phyloP scores from a whole-genome alignment of 2,329 filamentous ascomycete genomes.

The Botryotinia globosa region DNA sequence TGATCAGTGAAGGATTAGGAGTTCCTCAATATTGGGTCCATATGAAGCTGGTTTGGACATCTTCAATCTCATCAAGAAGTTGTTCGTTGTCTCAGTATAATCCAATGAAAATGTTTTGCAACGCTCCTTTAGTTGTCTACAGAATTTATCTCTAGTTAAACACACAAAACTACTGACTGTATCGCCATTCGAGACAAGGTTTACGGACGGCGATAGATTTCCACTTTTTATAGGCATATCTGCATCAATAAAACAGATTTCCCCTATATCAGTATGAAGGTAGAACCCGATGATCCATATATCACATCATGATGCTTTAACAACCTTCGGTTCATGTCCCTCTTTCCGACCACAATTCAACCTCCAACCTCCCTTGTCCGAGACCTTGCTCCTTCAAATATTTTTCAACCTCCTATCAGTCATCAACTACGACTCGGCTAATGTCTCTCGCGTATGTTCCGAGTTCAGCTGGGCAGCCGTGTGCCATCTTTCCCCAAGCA shows the following conservation, averaged over 20 bases:
- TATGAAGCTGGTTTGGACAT: not conserved
- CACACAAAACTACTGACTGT: too few relatives aligned
- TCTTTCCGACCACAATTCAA: not conserved
- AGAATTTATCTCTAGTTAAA: not conserved
- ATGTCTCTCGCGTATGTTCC: not conserved
- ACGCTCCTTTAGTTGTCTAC: not conserved
- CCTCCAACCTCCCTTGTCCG: not conserved
- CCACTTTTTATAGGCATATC: not conserved
- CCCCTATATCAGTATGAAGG: not conserved
- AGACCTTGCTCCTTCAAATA: not conserved
- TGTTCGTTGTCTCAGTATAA: not conserved
- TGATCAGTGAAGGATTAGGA: not conserved
- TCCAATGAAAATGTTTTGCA: not conserved
- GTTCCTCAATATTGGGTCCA: not conserved
- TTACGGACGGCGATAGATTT: not conserved
- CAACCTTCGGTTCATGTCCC: not conserved
- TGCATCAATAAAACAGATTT: not conserved
- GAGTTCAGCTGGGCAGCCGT: not conserved
- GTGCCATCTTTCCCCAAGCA: not conserved
- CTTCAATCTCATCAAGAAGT: not conserved
- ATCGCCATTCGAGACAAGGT: not conserved
- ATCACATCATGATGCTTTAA: not conserved
- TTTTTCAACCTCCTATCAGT: not conserved
- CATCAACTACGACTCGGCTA: not conserved
- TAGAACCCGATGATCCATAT: not conserved